These are phyloP conservation scores for Elaeis oleifera DNA, from an alignment of 202 grass and related monocot species.

Conservation along the genomic window DNA sequence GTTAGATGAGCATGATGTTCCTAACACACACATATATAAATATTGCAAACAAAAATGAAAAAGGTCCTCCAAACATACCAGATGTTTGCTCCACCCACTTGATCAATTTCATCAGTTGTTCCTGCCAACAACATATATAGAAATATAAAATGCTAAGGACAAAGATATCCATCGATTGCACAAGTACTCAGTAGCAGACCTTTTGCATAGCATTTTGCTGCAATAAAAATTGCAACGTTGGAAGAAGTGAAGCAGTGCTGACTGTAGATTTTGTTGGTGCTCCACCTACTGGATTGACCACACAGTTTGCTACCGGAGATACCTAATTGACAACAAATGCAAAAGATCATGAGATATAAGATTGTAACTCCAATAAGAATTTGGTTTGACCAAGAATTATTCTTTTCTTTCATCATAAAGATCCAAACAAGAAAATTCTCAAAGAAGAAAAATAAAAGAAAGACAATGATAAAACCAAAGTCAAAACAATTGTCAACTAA, in stretches of 20 bases:
- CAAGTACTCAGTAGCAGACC: conserved; percentile 31
- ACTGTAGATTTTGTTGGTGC: conserved; percentile 24
- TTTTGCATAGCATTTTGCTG: conserved; percentile 92
- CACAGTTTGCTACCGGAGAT: conserved; percentile 38
- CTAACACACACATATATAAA: too few species aligned
- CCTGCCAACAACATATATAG: conserved; percentile 46
- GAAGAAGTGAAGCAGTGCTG: conserved; percentile 40
- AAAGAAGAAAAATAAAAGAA: too few species aligned
- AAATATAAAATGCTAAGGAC: conserved; percentile 12
- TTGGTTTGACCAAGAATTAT: too few species aligned
- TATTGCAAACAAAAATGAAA: too few species aligned
- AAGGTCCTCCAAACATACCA: conserved; percentile 28
- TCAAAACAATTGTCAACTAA: too few species aligned
- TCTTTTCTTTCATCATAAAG: too few species aligned
- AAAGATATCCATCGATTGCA: conserved; percentile 3
- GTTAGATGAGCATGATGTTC: too few species aligned
- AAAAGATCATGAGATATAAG: conserved; percentile 11
- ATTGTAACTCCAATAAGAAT: too few species aligned
- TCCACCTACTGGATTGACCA: conserved; percentile 32
- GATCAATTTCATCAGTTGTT: conserved; percentile 75
- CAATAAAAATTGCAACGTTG: conserved; percentile 73
- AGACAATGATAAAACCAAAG: too few species aligned
- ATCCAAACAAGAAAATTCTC: too few species aligned
- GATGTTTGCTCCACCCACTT: conserved; percentile 69
- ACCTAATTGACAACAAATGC: conserved; percentile 33